A percentile compares a stretch with the other conserved stretches of the same genome.
phyloP scores from a whole-genome alignment of 176 grass and related monocot genomes.

The Carex pumila region DNA sequence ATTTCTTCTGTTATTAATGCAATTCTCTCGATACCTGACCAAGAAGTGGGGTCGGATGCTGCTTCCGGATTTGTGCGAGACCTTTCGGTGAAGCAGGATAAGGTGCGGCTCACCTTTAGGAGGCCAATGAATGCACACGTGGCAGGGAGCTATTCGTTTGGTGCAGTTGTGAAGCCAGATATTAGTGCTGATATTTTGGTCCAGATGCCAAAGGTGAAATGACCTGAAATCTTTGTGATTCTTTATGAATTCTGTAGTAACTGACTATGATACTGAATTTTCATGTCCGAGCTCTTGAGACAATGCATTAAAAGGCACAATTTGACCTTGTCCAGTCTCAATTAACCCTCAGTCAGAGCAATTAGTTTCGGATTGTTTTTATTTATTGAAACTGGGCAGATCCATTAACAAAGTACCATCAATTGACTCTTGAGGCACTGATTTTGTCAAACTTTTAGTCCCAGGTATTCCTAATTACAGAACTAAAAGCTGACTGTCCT shows the following conservation, averaged over 20 bases:
- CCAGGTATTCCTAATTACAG: background rate
- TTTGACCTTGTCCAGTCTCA: background rate
- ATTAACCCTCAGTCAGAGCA: background rate
- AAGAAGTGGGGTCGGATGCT: constrained; percentile 27
- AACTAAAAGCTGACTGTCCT: background rate
- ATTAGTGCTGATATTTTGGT: constrained; percentile 60
- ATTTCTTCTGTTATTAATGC: constrained; percentile 40
- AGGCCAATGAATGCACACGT: constrained; percentile 45
- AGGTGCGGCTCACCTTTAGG: constrained; percentile 54
- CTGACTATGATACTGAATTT: background rate
- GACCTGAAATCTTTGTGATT: background rate
- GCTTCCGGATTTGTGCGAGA: constrained; percentile 56
- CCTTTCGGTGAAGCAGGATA: constrained; percentile 34
- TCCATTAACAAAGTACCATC: background rate
- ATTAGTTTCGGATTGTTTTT: background rate
- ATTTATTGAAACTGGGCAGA: background rate
- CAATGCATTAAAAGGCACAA: background rate
- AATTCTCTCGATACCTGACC: constrained; percentile 42
- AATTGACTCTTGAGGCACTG: background rate
- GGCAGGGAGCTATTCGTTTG: constrained; percentile 52
- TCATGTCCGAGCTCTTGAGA: background rate
- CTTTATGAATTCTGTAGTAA: background rate
- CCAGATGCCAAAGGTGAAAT: constrained; percentile 71
- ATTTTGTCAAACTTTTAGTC: background rate
- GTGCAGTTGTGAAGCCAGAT: constrained; percentile 55